Evolutionary conservation across 2,329 filamentous ascomycete genomes (phyloP).

Genomic region (Cadophora sp.): DNA sequence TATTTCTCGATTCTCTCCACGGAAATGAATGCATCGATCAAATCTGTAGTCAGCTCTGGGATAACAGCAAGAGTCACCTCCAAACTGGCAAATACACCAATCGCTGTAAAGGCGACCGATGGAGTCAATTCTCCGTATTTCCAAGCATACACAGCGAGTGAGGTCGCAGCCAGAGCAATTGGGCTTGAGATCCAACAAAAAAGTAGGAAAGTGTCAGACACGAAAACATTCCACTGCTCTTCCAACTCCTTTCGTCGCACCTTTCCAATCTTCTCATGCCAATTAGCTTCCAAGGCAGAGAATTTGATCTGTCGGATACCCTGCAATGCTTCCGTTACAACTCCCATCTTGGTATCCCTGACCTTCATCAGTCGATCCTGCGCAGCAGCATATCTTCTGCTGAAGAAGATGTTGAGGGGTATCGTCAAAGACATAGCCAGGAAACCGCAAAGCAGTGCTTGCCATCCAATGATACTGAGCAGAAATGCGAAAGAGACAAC

Average conservation of each 20-base stretch:
- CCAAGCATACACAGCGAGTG: slow-evolving; percentile 71
- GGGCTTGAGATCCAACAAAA: slow-evolving; percentile 77
- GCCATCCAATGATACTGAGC: slow-evolving; percentile 74
- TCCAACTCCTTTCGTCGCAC: slow-evolving; percentile 71
- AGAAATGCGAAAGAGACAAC: slow-evolving; percentile 71
- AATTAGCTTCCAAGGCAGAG: slow-evolving; percentile 75
- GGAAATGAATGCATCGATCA: slow-evolving; percentile 77
- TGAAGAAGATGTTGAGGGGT: slow-evolving; percentile 72
- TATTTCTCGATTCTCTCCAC: slow-evolving; percentile 75
- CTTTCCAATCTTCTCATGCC: slow-evolving; percentile 72
- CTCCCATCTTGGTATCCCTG: slow-evolving; percentile 75
- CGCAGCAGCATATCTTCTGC: slow-evolving; percentile 67
- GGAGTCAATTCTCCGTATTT: slow-evolving; percentile 69
- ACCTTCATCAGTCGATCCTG: slow-evolving; percentile 78
- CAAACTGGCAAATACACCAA: slow-evolving; percentile 76
- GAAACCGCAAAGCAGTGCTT: slow-evolving; percentile 70
- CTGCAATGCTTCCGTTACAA: slow-evolving; percentile 78
- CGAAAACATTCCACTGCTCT: slow-evolving; percentile 71
- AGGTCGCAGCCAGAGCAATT: slow-evolving; percentile 74
- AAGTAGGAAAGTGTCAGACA: slow-evolving; percentile 67
- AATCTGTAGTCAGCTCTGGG: slow-evolving; percentile 74
- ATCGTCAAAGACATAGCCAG: slow-evolving; percentile 67
- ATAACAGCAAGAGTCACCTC: slow-evolving; percentile 74
- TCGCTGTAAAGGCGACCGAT: slow-evolving; percentile 80
- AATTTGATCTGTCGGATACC: slow-evolving; percentile 89